Evolutionary conservation across 305 asterid species (phyloP), one percentile per base, ranked within the genome.

Genomic region (Fraxinus platypoda): DNA sequence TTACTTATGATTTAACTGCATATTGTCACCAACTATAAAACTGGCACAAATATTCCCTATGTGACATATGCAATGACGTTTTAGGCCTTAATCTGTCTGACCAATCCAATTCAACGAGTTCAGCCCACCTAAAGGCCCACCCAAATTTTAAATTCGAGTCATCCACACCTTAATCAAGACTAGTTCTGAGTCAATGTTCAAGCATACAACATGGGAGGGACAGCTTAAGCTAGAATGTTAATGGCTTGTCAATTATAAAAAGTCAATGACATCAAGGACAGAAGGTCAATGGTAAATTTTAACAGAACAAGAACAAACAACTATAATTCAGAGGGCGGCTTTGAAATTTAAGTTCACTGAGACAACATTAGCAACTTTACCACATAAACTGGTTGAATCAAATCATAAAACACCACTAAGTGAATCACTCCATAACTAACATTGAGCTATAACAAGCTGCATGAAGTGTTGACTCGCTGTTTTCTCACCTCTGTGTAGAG

Each of bases 21-120:
- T 8, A 19, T 4, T 19, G 31, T 23, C 31, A 30, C 71, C 31
- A 62, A 19, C 30, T 1, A 21, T 21, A 59, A 11, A 59, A 59
- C 64, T 17, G 23, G 23, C 25, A 57, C 66, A 25, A 62, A 62
- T 25, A 62, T 62, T 25, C n/a, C 73, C 6, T 11, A 9, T 25
- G 73, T 64, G 86, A 83, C 86, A 43, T 66, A 75, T 79, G 81
- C 81, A 52, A 46, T 68, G 86, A 83, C 78, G 52, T 80, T 80
- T 49, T 9, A 71, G 41, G 62, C 25, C 37, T 17, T 7, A 34
- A 52, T 38, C 75, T 37, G 70, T 52, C 52, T n/a, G 74, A n/a
- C 28, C 70, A 21, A 1, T 59, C 70, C 70, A 59, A 59, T 59
- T 62, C 71, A 23, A 8, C 21, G 31, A 19, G 28, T 23, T 23